Evolutionary conservation across 169 alveolate species (phyloP), one percentile per base, ranked within the genome.

Genomic region (Eimeria falciformis): DNA sequence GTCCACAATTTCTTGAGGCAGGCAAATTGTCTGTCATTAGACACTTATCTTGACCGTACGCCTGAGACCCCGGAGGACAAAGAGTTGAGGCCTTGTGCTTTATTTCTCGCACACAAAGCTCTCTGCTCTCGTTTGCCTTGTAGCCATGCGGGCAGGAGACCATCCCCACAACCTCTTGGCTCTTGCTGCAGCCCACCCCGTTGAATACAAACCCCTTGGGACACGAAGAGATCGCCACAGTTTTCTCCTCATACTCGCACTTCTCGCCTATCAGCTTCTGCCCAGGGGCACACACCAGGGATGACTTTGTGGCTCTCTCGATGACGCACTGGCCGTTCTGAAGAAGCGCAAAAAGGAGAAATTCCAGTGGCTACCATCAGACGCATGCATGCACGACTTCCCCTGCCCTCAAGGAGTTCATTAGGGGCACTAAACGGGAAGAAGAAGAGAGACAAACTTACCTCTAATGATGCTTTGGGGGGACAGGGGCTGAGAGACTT

Each of bases 271-370:
- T 53, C 66, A 85, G 55, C 37, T 29, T 47, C 84, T 85, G 84
- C 14, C 47, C 84, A 21, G 12, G 58, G 3, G 62, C 82, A 53
- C 92, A 85, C 6, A 29, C 50, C 69, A 65, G 25, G 18, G 33
- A 53, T 5, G 84, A 47, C 73, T 85, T 85, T 43, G 47, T 77
- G 12, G 77, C 83, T n/a, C 66, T 43, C 92, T 85, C 92, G 5
- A 77, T 6, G 43, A 85, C 92, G 69, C 92, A 85, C 84, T 68
- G 85, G 23, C 85, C 92, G 18, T 46, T 73, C 92, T 85, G 84
- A 18, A 65, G 27, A 14, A 58, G 71, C 71, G 21, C 33, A 14
- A 14, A 21, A 14, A 58, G 71, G 33, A 50, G 58, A 7, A 50
- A 14, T 14, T 9, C 21, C 58, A 50, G 58, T 14, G 14, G 58